phyloP scores from a whole-genome alignment of 2,329 filamentous ascomycete genomes.

The Talaromyces pinophilus region DNA sequence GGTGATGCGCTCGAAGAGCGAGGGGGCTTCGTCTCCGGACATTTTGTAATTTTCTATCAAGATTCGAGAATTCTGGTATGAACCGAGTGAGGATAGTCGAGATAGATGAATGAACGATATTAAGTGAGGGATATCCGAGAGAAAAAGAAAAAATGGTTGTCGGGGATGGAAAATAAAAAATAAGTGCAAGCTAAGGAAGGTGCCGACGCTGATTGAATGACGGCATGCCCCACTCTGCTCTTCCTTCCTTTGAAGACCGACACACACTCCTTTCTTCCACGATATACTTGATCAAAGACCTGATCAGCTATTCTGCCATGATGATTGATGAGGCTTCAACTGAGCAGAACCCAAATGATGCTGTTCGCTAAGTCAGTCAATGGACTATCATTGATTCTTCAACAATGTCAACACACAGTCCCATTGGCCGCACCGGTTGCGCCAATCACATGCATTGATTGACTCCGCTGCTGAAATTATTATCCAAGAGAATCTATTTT shows the following conservation, averaged over 20 bases:
- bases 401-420: background rate
- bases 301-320: background rate
- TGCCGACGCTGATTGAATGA: slow-evolving; percentile 15
- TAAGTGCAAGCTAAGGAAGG: background rate
- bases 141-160: slow-evolving; percentile 6
- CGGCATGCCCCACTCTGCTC: slow-evolving; percentile 9
- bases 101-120: background rate
- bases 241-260: background rate
- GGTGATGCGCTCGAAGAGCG: slow-evolving; percentile 39
- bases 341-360: background rate
- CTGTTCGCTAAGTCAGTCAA: background rate
- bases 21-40: slow-evolving; percentile 31
- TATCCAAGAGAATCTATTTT: slow-evolving; percentile 1
- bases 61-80: background rate
- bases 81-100: background rate
- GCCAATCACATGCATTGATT: slow-evolving; percentile 10
- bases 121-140: background rate
- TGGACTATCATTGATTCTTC: background rate
- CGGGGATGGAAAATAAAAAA: slow-evolving; percentile 8
- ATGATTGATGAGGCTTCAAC: background rate
- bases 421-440: background rate
- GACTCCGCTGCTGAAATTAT: slow-evolving; percentile 13
- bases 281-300: background rate
- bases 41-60: slow-evolving; percentile 1
- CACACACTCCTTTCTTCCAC: background rate